Evolutionary conservation across 2,329 filamentous ascomycete species (phyloP), one percentile per base, ranked within the genome.

Genomic region (Phaeosphaeriaceae sp.): DNA sequence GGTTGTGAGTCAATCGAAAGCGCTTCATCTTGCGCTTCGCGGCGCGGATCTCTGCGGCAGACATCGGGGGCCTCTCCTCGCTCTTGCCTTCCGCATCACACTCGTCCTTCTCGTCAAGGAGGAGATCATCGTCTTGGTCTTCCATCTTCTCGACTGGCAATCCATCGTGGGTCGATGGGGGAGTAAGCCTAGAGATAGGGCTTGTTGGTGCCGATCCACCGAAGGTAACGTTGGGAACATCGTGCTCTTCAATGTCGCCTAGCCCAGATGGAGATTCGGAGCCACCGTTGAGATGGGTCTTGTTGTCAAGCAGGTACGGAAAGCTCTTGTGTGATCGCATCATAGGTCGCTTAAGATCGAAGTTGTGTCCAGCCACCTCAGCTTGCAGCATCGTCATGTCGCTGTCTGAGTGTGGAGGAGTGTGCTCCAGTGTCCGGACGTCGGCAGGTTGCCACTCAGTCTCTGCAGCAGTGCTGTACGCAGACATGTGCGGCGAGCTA

Each of bases 1-100:
- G 94, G 70, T 95, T 94, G 78, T 97, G 94, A 0, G 94, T 97
- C 65, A 98, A 88, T 66, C 94, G 87, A 74, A 94, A 94, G 58
- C 92, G 85, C 83, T 94, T 94, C 91, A 85, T 85, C 74, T 83
- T 84, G 52, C 82, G 78, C 70, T 84, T 84, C 55, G 82, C 80
- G 9, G 81, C 80, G 32, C 81, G 75, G 22, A 83, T 72, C 61
- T 83, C 82, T 23, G 80, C 81, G 22, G 81, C 81, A 9, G 81
- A 81, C 73, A 83, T 78, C 3, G 74, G 72, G n/a, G 67, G 70
- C 49, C 72, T 75, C 2, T 75, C 70, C 17, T 76, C 73, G 24
- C 74, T 70, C 47, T 77, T 74, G 48, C 49, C 54, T 7, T 67
- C 56, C 17, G 69, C 71, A 17, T 77, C 75, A 19, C 49, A 61